Conservation (phyloP, 768 basidiomycete species). For the Boletus bicolor region DNA sequence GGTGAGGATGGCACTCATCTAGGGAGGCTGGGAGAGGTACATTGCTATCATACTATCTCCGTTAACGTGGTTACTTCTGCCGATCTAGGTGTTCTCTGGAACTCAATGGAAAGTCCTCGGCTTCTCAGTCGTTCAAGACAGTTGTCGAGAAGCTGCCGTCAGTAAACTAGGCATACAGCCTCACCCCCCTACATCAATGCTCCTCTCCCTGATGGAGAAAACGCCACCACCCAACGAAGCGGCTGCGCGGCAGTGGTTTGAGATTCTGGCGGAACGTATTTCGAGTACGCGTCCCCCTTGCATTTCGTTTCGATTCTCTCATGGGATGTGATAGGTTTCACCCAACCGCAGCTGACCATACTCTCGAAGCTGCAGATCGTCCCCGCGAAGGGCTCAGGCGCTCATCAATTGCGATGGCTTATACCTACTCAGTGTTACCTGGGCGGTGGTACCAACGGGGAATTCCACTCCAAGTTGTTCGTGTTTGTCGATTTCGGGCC, state of each 20-base stretch:
- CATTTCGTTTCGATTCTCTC: neutral
- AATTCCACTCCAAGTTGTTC: conserved; percentile 79
- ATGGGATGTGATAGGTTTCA: conserved; percentile 48
- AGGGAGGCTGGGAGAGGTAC: conserved; percentile 64
- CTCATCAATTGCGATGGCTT: conserved; percentile 42
- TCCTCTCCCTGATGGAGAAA: conserved; percentile 57
- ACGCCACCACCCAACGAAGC: conserved; percentile 54
- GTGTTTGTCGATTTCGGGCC: conserved; percentile 86
- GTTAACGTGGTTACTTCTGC: neutral
- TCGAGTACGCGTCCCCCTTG: conserved; percentile 42
- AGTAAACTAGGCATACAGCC: conserved; percentile 65
- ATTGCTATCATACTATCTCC: neutral
- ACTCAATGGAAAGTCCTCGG: conserved; percentile 71
- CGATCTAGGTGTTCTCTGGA: conserved; percentile 62
- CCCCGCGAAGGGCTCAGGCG: conserved; percentile 45
- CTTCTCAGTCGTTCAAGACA: conserved; percentile 63
- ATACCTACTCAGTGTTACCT: conserved; percentile 71
- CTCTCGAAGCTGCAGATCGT: conserved; percentile 65
- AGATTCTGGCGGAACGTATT: conserved; percentile 59
- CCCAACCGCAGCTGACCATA: conserved; percentile 47
- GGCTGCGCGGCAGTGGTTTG: conserved; percentile 65
- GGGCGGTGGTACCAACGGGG: conserved; percentile 45
- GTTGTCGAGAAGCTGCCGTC: conserved; percentile 47
- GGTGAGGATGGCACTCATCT: conserved; percentile 49
- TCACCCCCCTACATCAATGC: conserved; percentile 60